Conservation (phyloP, 495 filamentous ascomycete genomes). For the Massariosphaeria phaeospora region DNA sequence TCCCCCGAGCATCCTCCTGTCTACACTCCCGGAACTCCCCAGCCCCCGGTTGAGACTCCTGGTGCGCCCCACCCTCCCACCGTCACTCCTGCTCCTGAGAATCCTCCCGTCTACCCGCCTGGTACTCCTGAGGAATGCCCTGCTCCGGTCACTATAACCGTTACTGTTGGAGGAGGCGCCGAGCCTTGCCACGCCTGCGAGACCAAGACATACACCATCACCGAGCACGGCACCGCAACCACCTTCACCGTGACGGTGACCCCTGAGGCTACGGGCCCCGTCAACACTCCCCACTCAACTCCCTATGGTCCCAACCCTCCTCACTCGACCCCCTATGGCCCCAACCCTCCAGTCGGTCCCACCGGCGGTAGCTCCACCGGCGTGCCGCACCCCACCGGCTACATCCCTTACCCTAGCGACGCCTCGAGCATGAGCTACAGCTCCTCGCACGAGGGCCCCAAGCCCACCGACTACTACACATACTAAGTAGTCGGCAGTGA, state of each 20-base stretch:
- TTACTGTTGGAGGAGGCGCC: slow-evolving; percentile 15
- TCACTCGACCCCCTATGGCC: not conserved
- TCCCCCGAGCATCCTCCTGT: too few species aligned
- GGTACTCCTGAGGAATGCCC: slow-evolving; percentile 17
- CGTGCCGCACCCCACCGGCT: slow-evolving; percentile 10
- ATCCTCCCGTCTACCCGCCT: slow-evolving; percentile 17
- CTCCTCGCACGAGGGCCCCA: slow-evolving; percentile 13
- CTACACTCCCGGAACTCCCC: too few species aligned
- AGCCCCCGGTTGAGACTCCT: too few species aligned
- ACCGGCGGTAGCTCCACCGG: slow-evolving; percentile 12
- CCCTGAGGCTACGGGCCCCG: slow-evolving; percentile 1
- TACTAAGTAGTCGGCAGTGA: not conserved
- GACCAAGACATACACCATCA: slow-evolving; percentile 30
- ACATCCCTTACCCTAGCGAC: slow-evolving; percentile 24
- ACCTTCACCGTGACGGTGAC: slow-evolving; percentile 21
- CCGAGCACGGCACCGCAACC: slow-evolving; percentile 22
- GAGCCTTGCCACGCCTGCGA: slow-evolving; percentile 9
- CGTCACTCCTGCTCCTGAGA: slow-evolving; percentile 9
- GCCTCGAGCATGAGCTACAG: slow-evolving; percentile 13
- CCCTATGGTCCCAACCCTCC: not conserved
- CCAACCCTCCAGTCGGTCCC: not conserved
- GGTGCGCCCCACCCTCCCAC: slow-evolving; percentile 11
- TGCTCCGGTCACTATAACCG: slow-evolving; percentile 20
- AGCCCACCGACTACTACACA: slow-evolving; percentile 23
- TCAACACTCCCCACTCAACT: not conserved